Conservation (phyloP, 192 early-diverging fungal genomes). For the Coemansia biformis region DNA sequence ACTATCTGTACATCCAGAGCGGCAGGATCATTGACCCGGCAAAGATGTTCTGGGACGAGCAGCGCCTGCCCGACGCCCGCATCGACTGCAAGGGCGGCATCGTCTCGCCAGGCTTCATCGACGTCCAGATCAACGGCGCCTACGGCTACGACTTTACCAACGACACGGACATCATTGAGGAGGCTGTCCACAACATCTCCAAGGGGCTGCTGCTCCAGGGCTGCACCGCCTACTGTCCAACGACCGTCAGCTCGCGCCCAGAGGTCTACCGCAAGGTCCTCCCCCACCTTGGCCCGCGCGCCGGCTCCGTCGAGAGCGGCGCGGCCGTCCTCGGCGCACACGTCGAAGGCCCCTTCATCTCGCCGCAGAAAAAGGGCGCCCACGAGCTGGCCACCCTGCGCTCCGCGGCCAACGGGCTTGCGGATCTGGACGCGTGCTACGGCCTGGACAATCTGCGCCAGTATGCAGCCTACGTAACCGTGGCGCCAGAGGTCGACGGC, state of each 20-base stretch:
- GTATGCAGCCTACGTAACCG: constrained; percentile 66
- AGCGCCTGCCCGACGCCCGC: constrained; percentile 58
- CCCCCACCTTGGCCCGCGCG: constrained; percentile 54
- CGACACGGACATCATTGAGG: constrained; percentile 56
- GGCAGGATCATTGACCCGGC: constrained; percentile 76
- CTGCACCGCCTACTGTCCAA: constrained; percentile 77
- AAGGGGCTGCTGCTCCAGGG: constrained; percentile 71
- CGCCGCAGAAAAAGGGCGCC: constrained; percentile 68
- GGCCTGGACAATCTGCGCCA: constrained; percentile 55
- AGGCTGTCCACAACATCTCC: constrained; percentile 62
- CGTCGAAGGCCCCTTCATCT: constrained; percentile 67
- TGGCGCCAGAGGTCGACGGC: constrained; percentile 76
- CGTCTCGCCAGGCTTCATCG: constrained; percentile 74
- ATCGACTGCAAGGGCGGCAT: constrained; percentile 70
- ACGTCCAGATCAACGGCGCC: constrained; percentile 77
- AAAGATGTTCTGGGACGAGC: constrained; percentile 62
- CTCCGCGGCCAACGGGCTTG: constrained; percentile 56
- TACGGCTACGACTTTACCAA: constrained; percentile 77
- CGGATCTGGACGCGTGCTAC: constrained; percentile 65
- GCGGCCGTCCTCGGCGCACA: constrained; percentile 70
- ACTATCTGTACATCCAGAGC: constrained; percentile 68
- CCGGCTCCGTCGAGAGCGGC: constrained; percentile 57
- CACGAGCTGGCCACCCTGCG: constrained; percentile 63
- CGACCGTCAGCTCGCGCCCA: constrained; percentile 66
- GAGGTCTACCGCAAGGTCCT: constrained; percentile 68